A percentile compares a stretch with the other conserved stretches of the same genome.
These are phyloP conservation scores for Clathrospora elynae DNA, from an alignment of 2,329 filamentous ascomycete genomes.

Conservation along the genomic window DNA sequence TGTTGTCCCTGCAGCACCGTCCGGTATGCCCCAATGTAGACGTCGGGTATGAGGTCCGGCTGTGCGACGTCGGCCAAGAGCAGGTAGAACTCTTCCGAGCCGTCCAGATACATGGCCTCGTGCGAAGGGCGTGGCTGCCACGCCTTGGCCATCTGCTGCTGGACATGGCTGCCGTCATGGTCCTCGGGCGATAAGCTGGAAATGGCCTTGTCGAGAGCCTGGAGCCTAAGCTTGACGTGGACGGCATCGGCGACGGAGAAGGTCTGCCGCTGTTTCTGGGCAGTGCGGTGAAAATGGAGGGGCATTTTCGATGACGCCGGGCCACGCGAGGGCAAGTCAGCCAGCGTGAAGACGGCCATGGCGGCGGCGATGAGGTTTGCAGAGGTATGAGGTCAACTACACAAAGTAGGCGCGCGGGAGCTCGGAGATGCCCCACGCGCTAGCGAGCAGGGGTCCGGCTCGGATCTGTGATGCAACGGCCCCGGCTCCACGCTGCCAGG, in stretches of 20 bases:
- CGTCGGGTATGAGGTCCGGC: conserved; percentile 25
- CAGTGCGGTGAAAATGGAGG: conserved; percentile 9
- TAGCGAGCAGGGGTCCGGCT: not conserved
- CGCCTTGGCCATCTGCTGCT: conserved; percentile 6
- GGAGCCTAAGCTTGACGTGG: conserved; percentile 25
- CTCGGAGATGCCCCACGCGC: conserved; percentile 9
- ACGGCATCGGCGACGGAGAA: conserved; percentile 29
- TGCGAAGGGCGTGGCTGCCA: conserved; percentile 11
- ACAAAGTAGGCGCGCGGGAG: not conserved
- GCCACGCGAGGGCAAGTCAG: conserved; percentile 1
- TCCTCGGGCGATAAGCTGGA: conserved; percentile 7
- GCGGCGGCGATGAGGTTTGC: not conserved
- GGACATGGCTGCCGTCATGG: conserved; percentile 5
- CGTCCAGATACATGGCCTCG: conserved; percentile 21
- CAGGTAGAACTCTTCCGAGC: conserved; percentile 27
- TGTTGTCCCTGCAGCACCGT: conserved; percentile 17
- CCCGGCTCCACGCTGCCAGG: not conserved
- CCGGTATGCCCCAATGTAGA: conserved; percentile 27
- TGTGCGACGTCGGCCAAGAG: conserved; percentile 21
- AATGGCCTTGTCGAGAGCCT: conserved; percentile 24
- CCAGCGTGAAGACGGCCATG: conserved; percentile 14
- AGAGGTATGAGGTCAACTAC: not conserved
- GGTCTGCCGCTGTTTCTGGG: conserved; percentile 1
- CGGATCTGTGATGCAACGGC: conserved; percentile 13
- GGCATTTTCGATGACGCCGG: conserved; percentile 15